Base-by-base conservation (phyloP, 2,329 filamentous ascomycete species). In the Aureobasidium sp. region DNA sequence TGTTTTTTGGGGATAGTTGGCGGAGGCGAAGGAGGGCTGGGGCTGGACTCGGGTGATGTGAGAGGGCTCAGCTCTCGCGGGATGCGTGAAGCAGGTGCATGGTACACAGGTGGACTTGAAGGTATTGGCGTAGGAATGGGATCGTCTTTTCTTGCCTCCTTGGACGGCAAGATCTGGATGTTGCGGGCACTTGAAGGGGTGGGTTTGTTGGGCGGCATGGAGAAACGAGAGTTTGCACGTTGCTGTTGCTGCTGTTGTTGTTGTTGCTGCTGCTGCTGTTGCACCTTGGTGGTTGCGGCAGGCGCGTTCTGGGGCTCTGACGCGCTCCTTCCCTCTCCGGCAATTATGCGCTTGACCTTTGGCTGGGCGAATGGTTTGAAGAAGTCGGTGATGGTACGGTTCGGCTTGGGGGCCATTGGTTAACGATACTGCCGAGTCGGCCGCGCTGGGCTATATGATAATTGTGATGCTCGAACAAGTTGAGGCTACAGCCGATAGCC, bases 351-450 rank as follows among this genome's bases (percentile, higher is more conserved):
- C n/a, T 68, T 69, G 27, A 35, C 62, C 46, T 65, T 66, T 5
- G 67, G 68, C 4, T 69, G 65, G 29, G 67, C 59, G 54, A 72
- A 75, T 2, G 74, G 73, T 49, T 73, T 74, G 68, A 82, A 81
- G 64, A 77, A 81, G 57, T 77, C 74, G 10, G 70, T 73, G 33
- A 81, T 76, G 27, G 7, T 37, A 10, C 53, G 38, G 8, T 57
- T 15, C 23, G 38, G 23, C 15, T 37, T 57, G 15, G 29, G 21
- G 15, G 53, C 53, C 53, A 57, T 57, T 27, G 3, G 40, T 21
- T 46, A 57, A 37, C 2, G 13, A 57, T 46, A 46, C 40, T 55
- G n/a, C 19, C 38, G 15, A 43, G 51, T 17, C 11, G 23, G n/a
- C 37, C 37, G 27, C n/a, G 15, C 51, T 13, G 47, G 31, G 21